Base-by-base conservation (phyloP, 495 filamentous ascomycete species). In the Jackrogersella minutella region DNA sequence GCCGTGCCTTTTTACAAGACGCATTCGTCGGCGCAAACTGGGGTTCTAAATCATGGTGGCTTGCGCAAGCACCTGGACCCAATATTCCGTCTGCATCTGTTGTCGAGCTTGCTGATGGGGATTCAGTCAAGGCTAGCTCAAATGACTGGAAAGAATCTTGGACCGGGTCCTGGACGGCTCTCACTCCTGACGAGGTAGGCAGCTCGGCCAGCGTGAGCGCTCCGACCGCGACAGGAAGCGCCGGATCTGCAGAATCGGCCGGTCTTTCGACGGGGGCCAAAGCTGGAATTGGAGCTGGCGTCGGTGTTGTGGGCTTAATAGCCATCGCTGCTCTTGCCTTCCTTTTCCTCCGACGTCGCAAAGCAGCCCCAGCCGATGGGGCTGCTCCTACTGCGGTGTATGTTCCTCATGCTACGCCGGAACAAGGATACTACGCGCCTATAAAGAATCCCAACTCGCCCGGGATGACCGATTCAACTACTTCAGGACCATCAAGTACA, bases 1-100 rank as follows among this genome's bases (percentile, higher is more conserved):
- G 84, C 1, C 77, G 86, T 21, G 78, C 84, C 1, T 87, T 88
- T 53, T 64, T 87, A 10, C 85, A 88, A 65, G 84, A 83, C 21
- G 81, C 84, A 5, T 86, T 87, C 57, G 58, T 86, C 0, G 84
- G 82, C 13, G 77, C 79, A 5, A 85, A 86, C 72, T 85, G 79
- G 77, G 71, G 59, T 30, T 53, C 66, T n/a, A 77, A 78, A 7
- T 75, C 63, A 10, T 83, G 77, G 76, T 85, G 79, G 68, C 69
- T 85, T 14, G 82, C 80, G 4, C 82, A 85, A 65, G 82, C 82
- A 24, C 81, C 82, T 3, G 82, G 82, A 8, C 81, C 82, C 9
- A 73, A 73, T 24, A 72, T 77, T 13, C 68, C 69, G 8, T 24
- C 43, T 5, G 39, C 50, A 16, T 56, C 63, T 22, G 58, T 73